These are phyloP conservation scores for Scopulariopsis brevicaulis DNA, from an alignment of 2,329 filamentous ascomycete species.

Conservation along the genomic window DNA sequence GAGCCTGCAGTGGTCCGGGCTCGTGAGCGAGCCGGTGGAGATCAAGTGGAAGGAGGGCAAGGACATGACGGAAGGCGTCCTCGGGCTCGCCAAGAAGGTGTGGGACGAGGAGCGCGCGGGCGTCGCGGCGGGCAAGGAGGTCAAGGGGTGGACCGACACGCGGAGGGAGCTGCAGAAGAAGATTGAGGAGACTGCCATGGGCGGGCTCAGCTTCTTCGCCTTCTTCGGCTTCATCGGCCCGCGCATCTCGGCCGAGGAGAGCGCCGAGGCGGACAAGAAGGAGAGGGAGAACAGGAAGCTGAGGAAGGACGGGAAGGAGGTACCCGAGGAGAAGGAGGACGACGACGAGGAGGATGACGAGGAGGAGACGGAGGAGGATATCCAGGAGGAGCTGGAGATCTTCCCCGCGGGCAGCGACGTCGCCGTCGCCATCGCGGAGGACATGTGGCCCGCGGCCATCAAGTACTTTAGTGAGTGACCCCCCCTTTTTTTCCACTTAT, in stretches of 20 bases:
- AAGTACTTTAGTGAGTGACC: conserved; percentile 74
- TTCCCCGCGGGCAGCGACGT: conserved; percentile 82
- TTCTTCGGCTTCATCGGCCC: conserved; percentile 75
- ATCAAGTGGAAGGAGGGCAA: conserved; percentile 81
- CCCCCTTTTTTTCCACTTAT: background rate
- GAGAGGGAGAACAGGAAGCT: conserved; percentile 44
- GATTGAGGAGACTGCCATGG: conserved; percentile 49
- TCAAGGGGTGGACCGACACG: conserved; percentile 27
- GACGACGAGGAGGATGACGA: conserved; percentile 41
- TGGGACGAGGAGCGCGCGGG: conserved; percentile 49
- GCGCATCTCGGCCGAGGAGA: conserved; percentile 63
- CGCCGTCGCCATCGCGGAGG: conserved; percentile 70
- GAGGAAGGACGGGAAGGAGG: conserved; percentile 36
- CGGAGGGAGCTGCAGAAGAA: conserved; percentile 40
- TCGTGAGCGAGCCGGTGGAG: conserved; percentile 80
- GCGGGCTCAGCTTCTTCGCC: conserved; percentile 70
- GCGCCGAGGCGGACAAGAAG: conserved; percentile 45
- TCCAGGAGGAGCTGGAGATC: conserved; percentile 65
- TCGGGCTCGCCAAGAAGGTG: conserved; percentile 60
- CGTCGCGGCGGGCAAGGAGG: conserved; percentile 21
- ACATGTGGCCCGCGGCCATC: conserved; percentile 79
- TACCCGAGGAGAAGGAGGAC: conserved; percentile 29
- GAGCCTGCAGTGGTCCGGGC: conserved; percentile 57
- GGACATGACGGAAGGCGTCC: conserved; percentile 73
- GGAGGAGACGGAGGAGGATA: conserved; percentile 48